These are phyloP conservation scores for Metarhizium robertsii DNA, from an alignment of 2,329 filamentous ascomycete species.

Conservation along the genomic window DNA sequence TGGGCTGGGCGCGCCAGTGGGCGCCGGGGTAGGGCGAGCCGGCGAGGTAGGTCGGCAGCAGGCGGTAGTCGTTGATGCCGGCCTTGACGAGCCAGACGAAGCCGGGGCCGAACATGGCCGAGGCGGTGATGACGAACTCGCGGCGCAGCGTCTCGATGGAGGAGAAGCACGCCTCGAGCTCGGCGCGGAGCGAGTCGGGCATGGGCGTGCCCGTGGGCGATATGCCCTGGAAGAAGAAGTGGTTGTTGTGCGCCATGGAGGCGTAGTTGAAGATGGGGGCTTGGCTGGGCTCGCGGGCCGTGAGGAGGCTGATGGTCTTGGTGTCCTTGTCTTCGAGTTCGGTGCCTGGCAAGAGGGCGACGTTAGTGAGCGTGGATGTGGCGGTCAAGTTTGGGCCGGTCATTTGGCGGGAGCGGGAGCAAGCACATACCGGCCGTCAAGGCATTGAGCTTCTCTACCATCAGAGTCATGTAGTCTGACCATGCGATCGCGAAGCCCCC, in stretches of 20 bases:
- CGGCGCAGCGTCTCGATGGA: conserved; percentile 72
- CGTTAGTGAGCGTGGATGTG: not conserved
- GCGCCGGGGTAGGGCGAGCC: conserved; percentile 81
- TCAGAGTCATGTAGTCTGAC: conserved; percentile 68
- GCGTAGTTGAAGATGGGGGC: conserved; percentile 91
- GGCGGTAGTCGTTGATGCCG: conserved; percentile 42
- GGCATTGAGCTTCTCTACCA: conserved; percentile 68
- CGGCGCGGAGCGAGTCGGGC: conserved; percentile 42
- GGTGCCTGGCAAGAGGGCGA: conserved; percentile 39
- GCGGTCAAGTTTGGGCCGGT: conserved; percentile 6
- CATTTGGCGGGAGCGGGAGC: not conserved
- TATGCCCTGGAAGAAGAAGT: conserved; percentile 64
- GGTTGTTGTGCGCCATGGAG: conserved; percentile 90
- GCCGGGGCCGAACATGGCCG: conserved; percentile 90
- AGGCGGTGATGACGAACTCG: conserved; percentile 72
- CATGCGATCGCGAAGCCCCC: conserved; percentile 69
- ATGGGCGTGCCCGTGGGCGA: conserved; percentile 38
- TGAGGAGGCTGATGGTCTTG: conserved; percentile 62
- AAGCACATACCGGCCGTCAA: conserved; percentile 55
- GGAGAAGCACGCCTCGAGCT: conserved; percentile 65
- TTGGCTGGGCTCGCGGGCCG: conserved; percentile 66
- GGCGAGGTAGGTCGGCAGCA: conserved; percentile 85
- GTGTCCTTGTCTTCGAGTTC: conserved; percentile 50
- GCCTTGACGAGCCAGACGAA: conserved; percentile 87
- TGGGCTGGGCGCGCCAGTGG: conserved; percentile 62